Evolutionary conservation across 768 basidiomycete species (phyloP), one percentile per base, ranked within the genome.

Genomic region (Sporobolomyces pararoseus): DNA sequence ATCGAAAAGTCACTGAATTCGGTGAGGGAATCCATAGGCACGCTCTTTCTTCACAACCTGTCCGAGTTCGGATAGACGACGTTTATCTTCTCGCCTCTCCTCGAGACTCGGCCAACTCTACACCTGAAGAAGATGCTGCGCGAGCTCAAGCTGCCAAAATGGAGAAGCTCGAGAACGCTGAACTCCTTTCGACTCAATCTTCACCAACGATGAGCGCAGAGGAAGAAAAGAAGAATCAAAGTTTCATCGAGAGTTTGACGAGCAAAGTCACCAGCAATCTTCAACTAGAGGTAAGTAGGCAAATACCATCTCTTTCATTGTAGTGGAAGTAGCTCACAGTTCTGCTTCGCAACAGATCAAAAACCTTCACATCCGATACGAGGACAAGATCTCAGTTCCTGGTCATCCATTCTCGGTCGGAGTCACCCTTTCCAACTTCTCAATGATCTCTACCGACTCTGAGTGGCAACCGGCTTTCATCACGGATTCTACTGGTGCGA

Each of bases 391-490:
- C 75, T 96, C 91, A 75, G 91, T 93, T 32, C 94, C 94, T 35
- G 91, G 97, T 89, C 94, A 96, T 79, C 94, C 94, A 23, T 98
- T 99, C 77, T 89, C 94, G 10, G 88, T 87, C 37, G 96, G 96
- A 53, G 76, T 92, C 46, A 98, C 96, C 1, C 82, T 99, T 35
- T 86, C 88, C 5, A 86, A 87, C 25, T 97, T 98, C 78, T 86
- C 88, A 16, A 90, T 91, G 29, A 85, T 88, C 29, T 98, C 96
- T 3, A 91, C 94, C 3, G 85, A 99, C 77, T 87, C 85, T 65
- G 81, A 85, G 53, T 99, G 96, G 96, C 80, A 88, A 70, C 84
- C 92, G 21, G 86, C 91, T 0, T 98, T 97, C 80, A 93, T 98
- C 65, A 89, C 91, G 80, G 91, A 91, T 76, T 88, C 87, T 7